Base-by-base conservation (phyloP, 805 yeast genomes). In the Yarrowia divulgata region DNA sequence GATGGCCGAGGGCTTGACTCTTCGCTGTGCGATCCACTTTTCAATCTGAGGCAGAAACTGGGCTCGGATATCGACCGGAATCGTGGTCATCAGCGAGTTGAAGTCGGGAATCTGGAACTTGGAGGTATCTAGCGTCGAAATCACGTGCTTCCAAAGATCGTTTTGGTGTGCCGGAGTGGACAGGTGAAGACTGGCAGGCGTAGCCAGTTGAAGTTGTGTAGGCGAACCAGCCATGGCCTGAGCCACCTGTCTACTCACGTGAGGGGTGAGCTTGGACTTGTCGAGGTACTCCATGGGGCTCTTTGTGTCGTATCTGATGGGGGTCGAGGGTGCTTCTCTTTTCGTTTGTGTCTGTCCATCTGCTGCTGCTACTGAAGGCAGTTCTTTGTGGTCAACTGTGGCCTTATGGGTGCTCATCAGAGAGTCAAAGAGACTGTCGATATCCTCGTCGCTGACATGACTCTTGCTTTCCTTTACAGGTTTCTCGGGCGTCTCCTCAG, bases 61-160 rank as follows among this genome's bases (percentile, higher is more conserved):
- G 6, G 68, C 68, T 37, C 57, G 43, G 9, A 63, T 63, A 18
- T 63, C 68, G 13, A 48, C 39, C 8, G 68, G 68, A 37, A 63
- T 63, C 9, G 68, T 10, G 23, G 68, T 49, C 48, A 63, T 37
- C n/a, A 63, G 48, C n/a, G 68, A 63, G 68, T 63, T 63, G 39
- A 48, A 37, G 14, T 63, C 68, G 14, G 42, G 14, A 14, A 60
- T 60, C 5, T 34, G 18, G 14, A 60, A 60, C 32, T n/a, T 16
- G 14, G 50, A 43, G 8, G 42, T 2, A 18, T 43, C 19, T 6
- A 60, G 35, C 16, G 14, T 2, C 18, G 66, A 32, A 34, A 60
- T 60, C 7, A 60, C 66, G 18, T 45, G 66, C 1, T 8, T 43
- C 66, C 66, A 60, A 1, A 60, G 14, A 45, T 60, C 66, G n/a